A percentile compares a stretch with the other conserved stretches of the same genome.
These are phyloP conservation scores for Trypanosoma brucei DNA, from an alignment of 208 protist genomes.

Conservation along the genomic window DNA sequence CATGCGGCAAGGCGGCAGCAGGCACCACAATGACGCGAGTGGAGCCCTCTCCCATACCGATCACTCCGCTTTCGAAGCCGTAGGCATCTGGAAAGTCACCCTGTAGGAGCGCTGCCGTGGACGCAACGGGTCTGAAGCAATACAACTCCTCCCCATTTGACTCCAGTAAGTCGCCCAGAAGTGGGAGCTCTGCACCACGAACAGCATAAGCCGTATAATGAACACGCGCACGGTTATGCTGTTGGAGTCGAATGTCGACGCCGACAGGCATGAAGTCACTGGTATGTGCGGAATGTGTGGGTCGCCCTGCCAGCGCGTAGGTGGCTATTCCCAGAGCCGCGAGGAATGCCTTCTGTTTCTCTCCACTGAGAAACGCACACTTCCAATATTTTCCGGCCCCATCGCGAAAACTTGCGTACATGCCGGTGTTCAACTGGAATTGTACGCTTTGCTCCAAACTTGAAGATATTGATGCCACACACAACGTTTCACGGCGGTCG, in stretches of 20 bases:
- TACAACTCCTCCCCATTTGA: slow-evolving; percentile 28
- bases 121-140: slow-evolving; percentile 41
- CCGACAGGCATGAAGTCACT: slow-evolving; percentile 44
- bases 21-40: slow-evolving; percentile 42
- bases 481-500: slow-evolving; percentile 52
- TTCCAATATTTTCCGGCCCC: slow-evolving; percentile 48
- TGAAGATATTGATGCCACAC: slow-evolving; percentile 38
- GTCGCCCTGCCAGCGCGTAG: slow-evolving; percentile 52
- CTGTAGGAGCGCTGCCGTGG: slow-evolving; percentile 30
- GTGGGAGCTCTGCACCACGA: slow-evolving; percentile 7
- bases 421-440: slow-evolving; percentile 36
- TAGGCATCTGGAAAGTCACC: slow-evolving; percentile 16
- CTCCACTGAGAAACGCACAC: slow-evolving; percentile 38
- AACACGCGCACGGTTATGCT: slow-evolving; percentile 24
- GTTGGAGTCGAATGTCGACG: slow-evolving; percentile 29
- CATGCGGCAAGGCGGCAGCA: slow-evolving; percentile 16
- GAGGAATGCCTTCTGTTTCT: slow-evolving; percentile 37
- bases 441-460: slow-evolving; percentile 49
- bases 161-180: slow-evolving; percentile 13
- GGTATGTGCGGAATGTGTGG: slow-evolving; percentile 27
- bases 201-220: slow-evolving; percentile 48
- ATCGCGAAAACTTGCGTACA: slow-evolving; percentile 71
- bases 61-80: slow-evolving; percentile 62
- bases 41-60: slow-evolving; percentile 56
- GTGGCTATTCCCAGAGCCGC: slow-evolving; percentile 57